A percentile compares a stretch with the other conserved stretches of the same genome.
phyloP scores from a whole-genome alignment of 805 yeast genomes.

The Cyberlindnera suaveolens region DNA sequence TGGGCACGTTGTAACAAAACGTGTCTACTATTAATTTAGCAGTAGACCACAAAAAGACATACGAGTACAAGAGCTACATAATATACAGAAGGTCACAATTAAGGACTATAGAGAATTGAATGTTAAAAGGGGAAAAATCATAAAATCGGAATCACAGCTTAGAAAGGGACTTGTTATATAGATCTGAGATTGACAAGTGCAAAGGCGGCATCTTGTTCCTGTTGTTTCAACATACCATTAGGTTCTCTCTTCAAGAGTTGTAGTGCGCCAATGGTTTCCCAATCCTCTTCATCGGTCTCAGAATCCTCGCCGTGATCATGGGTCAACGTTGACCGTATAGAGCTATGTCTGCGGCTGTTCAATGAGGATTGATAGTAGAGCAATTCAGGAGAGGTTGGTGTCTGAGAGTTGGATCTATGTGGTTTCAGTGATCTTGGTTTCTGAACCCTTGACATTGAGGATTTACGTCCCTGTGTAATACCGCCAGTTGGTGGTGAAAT shows the following conservation, averaged over 20 bases:
- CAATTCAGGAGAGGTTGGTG: conserved; percentile 29
- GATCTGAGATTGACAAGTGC: conserved; percentile 56
- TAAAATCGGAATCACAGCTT: background rate
- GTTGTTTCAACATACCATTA: conserved; percentile 11
- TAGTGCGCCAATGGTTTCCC: conserved; percentile 87
- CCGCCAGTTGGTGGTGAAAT: conserved; percentile 14
- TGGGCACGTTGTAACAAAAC: too few species aligned
- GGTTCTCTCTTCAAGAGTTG: conserved; percentile 37
- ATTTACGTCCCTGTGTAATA: conserved; percentile 1
- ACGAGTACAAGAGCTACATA: too few species aligned
- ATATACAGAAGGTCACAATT: too few species aligned
- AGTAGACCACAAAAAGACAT: too few species aligned
- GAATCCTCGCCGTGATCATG: conserved; percentile 17
- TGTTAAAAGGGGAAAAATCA: background rate
- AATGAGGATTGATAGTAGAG: conserved; percentile 9
- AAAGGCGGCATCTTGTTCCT: conserved; percentile 54
- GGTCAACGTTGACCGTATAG: conserved; percentile 39
- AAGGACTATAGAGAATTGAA: conserved; percentile 22
- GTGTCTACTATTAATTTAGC: too few species aligned
- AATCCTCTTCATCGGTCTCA: conserved; percentile 96
- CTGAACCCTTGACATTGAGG: conserved; percentile 17
- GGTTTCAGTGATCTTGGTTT: conserved; percentile 19
- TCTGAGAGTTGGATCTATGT: conserved; percentile 30
- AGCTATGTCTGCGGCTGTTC: conserved; percentile 21
- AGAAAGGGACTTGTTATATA: conserved; percentile 7